phyloP scores from a whole-genome alignment of 495 filamentous ascomycete species.

The Trichoderma virens region DNA sequence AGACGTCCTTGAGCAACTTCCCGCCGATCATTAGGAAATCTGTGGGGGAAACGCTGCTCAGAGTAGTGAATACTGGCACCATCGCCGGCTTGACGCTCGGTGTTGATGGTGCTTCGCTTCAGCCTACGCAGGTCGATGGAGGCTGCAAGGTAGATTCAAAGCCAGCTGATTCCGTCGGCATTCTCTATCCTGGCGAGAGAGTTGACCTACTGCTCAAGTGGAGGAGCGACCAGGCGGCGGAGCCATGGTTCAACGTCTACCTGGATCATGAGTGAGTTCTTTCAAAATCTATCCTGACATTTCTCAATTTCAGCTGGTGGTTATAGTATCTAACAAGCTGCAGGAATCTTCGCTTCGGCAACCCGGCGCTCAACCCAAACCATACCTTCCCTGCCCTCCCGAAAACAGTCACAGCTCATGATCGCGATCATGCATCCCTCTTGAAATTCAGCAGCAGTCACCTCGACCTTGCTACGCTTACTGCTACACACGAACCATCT shows the following conservation, averaged over 20 bases:
- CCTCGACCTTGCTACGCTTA: slow-evolving; percentile 12
- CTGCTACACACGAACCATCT: slow-evolving; percentile 15
- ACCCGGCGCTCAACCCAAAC: slow-evolving; percentile 32
- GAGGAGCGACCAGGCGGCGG: not conserved
- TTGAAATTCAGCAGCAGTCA: slow-evolving; percentile 6
- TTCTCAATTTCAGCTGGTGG: not conserved
- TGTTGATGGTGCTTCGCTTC: slow-evolving; percentile 24
- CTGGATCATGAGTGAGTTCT: slow-evolving; percentile 36
- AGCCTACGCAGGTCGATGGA: slow-evolving; percentile 36
- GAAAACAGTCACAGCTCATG: not conserved
- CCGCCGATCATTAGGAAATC: not conserved
- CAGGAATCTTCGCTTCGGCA: slow-evolving; percentile 41
- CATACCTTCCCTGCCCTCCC: slow-evolving; percentile 33
- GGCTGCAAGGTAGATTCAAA: slow-evolving; percentile 26
- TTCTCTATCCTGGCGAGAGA: slow-evolving; percentile 43
- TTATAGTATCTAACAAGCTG: not conserved
- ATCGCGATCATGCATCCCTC: not conserved
- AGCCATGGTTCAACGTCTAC: slow-evolving; percentile 18
- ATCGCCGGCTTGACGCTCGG: slow-evolving; percentile 35
- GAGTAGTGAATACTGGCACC: slow-evolving; percentile 25
- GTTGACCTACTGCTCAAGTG: slow-evolving; percentile 36
- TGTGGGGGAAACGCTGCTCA: slow-evolving; percentile 8
- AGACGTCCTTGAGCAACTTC: slow-evolving; percentile 10
- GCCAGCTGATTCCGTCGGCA: slow-evolving; percentile 28
- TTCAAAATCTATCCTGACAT: not conserved